phyloP scores from a whole-genome alignment of 1,139 yeast genomes.

The Taphrina populina region DNA sequence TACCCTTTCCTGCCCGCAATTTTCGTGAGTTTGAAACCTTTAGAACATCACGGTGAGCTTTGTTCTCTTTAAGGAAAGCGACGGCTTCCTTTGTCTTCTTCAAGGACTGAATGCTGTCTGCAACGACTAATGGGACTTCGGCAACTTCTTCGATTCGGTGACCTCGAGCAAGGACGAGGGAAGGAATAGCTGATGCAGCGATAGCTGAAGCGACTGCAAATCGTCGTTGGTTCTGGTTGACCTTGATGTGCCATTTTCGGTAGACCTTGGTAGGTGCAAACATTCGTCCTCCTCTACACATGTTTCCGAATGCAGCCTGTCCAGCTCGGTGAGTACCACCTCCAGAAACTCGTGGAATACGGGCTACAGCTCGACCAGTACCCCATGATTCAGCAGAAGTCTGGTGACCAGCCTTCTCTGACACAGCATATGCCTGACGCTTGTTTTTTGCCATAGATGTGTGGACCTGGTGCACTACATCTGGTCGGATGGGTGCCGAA shows the following conservation, averaged over 20 bases:
- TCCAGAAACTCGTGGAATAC: conserved; percentile 99
- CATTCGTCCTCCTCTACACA: conserved; percentile 99
- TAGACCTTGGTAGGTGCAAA: conserved; percentile 99
- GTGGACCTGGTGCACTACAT: conserved; percentile 97
- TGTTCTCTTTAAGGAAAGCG: conserved; percentile 95
- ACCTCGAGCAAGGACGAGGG: conserved; percentile 99
- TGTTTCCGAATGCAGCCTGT: conserved; percentile 99
- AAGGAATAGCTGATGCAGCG: conserved; percentile 98
- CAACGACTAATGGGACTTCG: conserved; percentile 97
- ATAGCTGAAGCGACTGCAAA: conserved; percentile 99
- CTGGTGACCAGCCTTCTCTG: conserved; percentile 99
- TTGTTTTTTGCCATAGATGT: conserved; percentile 99
- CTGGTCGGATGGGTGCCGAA: conserved; percentile 99
- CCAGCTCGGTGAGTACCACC: conserved; percentile 99
- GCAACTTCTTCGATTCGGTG: conserved; percentile 99
- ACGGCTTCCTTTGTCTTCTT: conserved; percentile 98
- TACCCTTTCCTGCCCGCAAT: conserved; percentile 99
- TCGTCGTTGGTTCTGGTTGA: conserved; percentile 99
- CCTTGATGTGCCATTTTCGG: conserved; percentile 99
- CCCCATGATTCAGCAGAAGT: conserved; percentile 99
- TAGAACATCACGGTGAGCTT: conserved; percentile 98
- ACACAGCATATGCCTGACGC: conserved; percentile 99
- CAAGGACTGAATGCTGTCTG: conserved; percentile 89
- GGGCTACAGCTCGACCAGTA: conserved; percentile 99
- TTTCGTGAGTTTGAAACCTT: conserved; percentile 98